Evolutionary conservation across 2,329 filamentous ascomycete genomes (phyloP).

Genomic region (Fusarium sp.): DNA sequence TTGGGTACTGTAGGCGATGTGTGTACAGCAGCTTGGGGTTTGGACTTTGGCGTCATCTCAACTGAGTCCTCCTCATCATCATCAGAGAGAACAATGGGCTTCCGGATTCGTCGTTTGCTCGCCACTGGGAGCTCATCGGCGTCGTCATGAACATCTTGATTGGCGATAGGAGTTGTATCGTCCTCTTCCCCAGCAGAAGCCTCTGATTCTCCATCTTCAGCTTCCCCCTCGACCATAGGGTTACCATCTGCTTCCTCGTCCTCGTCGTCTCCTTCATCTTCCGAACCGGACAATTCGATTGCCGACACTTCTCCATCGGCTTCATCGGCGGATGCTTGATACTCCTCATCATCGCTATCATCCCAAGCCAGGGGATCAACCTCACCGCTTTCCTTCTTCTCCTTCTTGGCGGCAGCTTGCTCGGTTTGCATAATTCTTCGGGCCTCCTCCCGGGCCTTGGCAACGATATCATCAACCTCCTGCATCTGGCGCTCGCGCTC

Average conservation of each 20-base stretch:
- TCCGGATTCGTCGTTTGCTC: conserved; percentile 60
- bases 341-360: conserved; percentile 67
- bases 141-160: conserved; percentile 49
- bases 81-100: conserved; percentile 69
- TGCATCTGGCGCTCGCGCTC: conserved; percentile 85
- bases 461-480: conserved; percentile 87
- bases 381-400: conserved; percentile 60
- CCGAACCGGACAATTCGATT: conserved; percentile 59
- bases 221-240: conserved; percentile 54
- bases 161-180: conserved; percentile 52
- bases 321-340: conserved; percentile 54
- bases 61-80: conserved; percentile 66
- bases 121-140: conserved; percentile 55
- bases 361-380: conserved; percentile 66
- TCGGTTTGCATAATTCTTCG: conserved; percentile 80
- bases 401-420: conserved; percentile 76
- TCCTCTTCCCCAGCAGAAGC: conserved; percentile 37
- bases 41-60: conserved; percentile 62
- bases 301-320: conserved; percentile 54
- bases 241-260: conserved; percentile 52
- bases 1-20: conserved; percentile 58
- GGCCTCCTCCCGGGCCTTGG: conserved; percentile 84
- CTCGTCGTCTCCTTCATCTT: conserved; percentile 51
- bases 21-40: conserved; percentile 55
- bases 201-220: conserved; percentile 55